Percentiles rank a stretch among this genome's conserved stretches.
phyloP scores from a whole-genome alignment of 2,329 filamentous ascomycete genomes.

The Nothopassalora personata region DNA sequence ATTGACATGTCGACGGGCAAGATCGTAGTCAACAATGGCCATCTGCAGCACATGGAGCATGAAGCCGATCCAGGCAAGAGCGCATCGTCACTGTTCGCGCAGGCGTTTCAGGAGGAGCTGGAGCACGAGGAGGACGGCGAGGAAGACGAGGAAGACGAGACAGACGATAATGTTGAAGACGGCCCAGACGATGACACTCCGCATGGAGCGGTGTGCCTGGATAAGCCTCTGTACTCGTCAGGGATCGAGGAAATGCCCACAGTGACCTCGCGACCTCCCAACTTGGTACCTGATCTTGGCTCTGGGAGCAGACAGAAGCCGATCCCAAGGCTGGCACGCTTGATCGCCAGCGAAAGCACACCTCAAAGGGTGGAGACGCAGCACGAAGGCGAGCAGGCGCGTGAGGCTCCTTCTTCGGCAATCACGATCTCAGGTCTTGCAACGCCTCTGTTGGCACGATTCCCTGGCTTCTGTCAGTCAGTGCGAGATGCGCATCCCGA shows the following conservation, averaged over 20 bases:
- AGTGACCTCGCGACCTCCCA: background rate
- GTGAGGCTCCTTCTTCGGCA: constrained; percentile 1
- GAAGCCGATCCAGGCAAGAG: constrained; percentile 47
- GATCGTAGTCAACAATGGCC: constrained; percentile 87
- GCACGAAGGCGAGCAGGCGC: background rate
- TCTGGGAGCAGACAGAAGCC: constrained; percentile 7
- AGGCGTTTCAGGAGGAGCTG: constrained; percentile 29
- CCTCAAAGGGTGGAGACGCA: constrained; percentile 1
- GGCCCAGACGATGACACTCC: constrained; percentile 11
- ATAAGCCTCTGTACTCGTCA: constrained; percentile 3
- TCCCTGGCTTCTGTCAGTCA: constrained; percentile 18
- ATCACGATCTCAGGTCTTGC: background rate
- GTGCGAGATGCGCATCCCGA: constrained; percentile 11
- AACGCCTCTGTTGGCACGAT: constrained; percentile 1
- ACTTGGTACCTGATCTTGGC: background rate
- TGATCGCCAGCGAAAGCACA: constrained; percentile 15
- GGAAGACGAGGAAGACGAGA: constrained; percentile 36
- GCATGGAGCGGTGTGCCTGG: background rate
- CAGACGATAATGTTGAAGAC: constrained; percentile 25
- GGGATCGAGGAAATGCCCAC: background rate
- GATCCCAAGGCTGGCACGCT: constrained; percentile 16
- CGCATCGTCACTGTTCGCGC: constrained; percentile 28
- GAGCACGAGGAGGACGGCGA: constrained; percentile 29
- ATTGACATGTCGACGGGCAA: constrained; percentile 77
- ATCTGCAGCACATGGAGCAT: constrained; percentile 61